A percentile compares a stretch with the other conserved stretches of the same genome.
Conservation (phyloP, 208 protist genomes). For the Wallacemonas sp. region DNA sequence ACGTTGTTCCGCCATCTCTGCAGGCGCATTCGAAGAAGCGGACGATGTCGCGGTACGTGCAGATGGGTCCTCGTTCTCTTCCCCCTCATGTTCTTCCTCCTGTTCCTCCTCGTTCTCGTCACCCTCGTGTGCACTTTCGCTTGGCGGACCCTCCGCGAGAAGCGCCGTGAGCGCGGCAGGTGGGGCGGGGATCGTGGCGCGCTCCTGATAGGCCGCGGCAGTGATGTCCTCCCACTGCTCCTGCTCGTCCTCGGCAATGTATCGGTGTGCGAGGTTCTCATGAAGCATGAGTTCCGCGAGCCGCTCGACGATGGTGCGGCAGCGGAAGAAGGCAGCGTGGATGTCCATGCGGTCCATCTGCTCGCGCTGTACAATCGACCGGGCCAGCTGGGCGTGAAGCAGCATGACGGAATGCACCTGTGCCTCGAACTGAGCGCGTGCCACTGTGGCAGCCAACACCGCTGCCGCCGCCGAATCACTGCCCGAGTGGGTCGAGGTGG, state of each 20-base stretch:
- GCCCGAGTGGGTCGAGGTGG: background rate
- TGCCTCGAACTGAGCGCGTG: background rate
- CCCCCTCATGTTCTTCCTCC: background rate
- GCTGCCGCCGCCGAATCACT: background rate
- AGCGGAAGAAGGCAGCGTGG: background rate
- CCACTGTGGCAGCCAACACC: background rate
- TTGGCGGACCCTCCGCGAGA: too few species aligned
- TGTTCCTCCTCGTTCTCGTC: background rate
- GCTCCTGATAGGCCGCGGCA: background rate
- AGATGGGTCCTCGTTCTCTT: background rate
- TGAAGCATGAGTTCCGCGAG: background rate
- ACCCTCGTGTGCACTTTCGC: too few species aligned
- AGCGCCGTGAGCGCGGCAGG: too few species aligned
- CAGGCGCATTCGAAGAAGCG: background rate
- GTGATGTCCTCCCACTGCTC: background rate
- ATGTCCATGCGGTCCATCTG: background rate
- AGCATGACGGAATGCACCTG: constrained; percentile 6
- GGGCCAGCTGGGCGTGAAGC: constrained; percentile 1
- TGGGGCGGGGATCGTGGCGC: background rate
- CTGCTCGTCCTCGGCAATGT: constrained; percentile 3
- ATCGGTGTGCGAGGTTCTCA: constrained; percentile 1
- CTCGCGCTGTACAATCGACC: background rate
- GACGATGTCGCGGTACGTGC: background rate
- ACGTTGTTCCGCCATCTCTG: too few species aligned
- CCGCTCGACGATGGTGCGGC: background rate